These are phyloP conservation scores for Acorus calamus DNA, from an alignment of 106 monocot genomes.

Conservation along the genomic window DNA sequence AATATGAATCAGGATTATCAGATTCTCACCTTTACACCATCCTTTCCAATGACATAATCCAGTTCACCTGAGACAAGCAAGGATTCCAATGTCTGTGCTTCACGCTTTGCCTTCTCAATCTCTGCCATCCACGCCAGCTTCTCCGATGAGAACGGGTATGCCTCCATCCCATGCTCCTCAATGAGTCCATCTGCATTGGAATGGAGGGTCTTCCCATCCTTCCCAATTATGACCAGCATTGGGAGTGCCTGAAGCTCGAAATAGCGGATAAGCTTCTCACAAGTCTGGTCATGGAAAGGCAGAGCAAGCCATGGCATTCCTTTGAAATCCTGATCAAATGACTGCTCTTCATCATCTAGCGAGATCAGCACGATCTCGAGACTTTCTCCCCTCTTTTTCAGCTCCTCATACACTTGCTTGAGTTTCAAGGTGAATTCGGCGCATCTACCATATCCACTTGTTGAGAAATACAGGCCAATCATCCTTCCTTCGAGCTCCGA, in stretches of 20 bases:
- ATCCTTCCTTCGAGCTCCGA: constrained; percentile 66
- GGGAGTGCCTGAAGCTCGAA: constrained; percentile 48
- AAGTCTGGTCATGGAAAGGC: constrained; percentile 47
- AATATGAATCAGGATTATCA: too few relatives aligned
- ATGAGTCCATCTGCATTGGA: constrained; percentile 25
- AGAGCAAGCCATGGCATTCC: constrained; percentile 66
- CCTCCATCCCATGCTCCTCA: constrained; percentile 35
- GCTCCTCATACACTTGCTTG: constrained; percentile 30
- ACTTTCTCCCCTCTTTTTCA: constrained; percentile 48
- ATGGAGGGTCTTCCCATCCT: too few relatives aligned
- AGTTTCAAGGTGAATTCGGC: constrained; percentile 36
- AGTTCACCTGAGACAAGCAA: constrained; percentile 47
- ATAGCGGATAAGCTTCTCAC: constrained; percentile 40
- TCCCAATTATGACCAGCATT: constrained; percentile 45
- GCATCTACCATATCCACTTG: constrained; percentile 15
- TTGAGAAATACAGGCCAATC: constrained; percentile 43
- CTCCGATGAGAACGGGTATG: constrained; percentile 43
- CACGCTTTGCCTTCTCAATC: constrained; percentile 26
- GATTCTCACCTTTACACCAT: constrained; percentile 31
- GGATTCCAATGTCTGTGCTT: constrained; percentile 58
- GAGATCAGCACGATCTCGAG: constrained; percentile 59
- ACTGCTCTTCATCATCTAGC: constrained; percentile 38
- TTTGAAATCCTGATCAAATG: constrained; percentile 19
- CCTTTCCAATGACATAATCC: constrained; percentile 60
- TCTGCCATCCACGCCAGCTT: constrained; percentile 39